Base-by-base conservation (phyloP, 805 yeast genomes). In the Yarrowia sp. region DNA sequence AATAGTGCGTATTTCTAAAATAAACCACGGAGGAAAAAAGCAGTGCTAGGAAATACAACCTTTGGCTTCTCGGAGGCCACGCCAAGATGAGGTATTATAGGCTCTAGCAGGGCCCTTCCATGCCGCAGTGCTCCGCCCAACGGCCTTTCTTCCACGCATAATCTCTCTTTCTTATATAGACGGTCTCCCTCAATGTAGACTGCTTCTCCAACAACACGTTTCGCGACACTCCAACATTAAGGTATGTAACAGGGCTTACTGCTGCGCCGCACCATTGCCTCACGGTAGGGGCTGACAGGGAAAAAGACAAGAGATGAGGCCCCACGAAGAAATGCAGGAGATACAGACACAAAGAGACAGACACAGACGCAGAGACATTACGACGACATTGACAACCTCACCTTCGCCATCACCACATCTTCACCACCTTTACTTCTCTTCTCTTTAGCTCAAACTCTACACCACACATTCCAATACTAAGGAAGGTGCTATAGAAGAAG, bases 51-150 rank as follows among this genome's bases (percentile, higher is more conserved):
- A 8, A 36, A 8, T 11, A 49, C 40, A 50, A n/a, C 56, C 35
- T 46, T 22, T 22, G 15, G 32, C 8, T 15, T 15, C 32, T 14
- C 16, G 32, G 38, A 48, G 15, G 2, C 38, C 15, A 5, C 8
- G 66, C 50, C 66, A 45, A 43, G 50, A 45, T 45, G 66, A 46
- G 63, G 63, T 41, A 56, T 56, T 56, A 56, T 22, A 52, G 43
- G 14, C 15, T 9, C 46, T 3, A 53, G 32, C 59, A 19, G 16
- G 59, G 59, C 19, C 43, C 19, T 55, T 40, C 59, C 45, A 53
- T 19, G 61, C 58, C 43, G 61, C 61, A 55, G 32, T 41, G 61
- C 46, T 40, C 61, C 42, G 61, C 61, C 61, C 26, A 40, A 16
- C 10, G 14, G 3, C 10, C 40, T 2, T 10, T 14, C 26, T 55